A percentile compares a stretch with the other conserved stretches of the same genome.
These are phyloP conservation scores for Wickerhamiella kurtzmanii DNA, from an alignment of 805 yeast species.

Conservation along the genomic window DNA sequence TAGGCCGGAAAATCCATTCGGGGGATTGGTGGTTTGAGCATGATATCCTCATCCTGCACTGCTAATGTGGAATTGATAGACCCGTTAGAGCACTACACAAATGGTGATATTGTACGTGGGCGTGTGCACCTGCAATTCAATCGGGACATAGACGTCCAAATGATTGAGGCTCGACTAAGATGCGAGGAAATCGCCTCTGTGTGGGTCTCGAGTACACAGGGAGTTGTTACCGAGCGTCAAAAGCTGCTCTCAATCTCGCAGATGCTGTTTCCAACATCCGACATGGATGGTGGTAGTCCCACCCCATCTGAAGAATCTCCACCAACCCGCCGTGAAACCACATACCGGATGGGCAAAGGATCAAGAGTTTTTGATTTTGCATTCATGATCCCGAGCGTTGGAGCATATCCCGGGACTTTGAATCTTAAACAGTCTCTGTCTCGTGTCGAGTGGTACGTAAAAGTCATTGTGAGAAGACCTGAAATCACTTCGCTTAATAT, in stretches of 20 bases:
- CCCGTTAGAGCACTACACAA: constrained; percentile 10
- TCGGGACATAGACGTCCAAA: constrained; percentile 7
- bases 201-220: constrained; percentile 16
- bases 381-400: constrained; percentile 12
- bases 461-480: constrained; percentile 13
- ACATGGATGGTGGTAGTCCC: not conserved
- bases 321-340: not conserved
- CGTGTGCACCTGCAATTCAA: constrained; percentile 6
- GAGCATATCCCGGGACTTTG: constrained; percentile 11
- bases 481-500: constrained; percentile 5
- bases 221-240: constrained; percentile 12
- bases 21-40: too few relatives aligned
- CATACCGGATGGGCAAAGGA: constrained; percentile 13
- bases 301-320: not conserved
- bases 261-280: constrained; percentile 9
- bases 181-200: constrained; percentile 17
- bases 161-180: constrained; percentile 13
- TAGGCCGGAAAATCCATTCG: too few relatives aligned
- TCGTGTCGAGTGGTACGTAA: constrained; percentile 15
- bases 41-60: not conserved
- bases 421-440: constrained; percentile 7
- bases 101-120: constrained; percentile 14
- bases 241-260: constrained; percentile 6
- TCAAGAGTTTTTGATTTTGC: constrained; percentile 11
- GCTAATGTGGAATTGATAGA: constrained; percentile 5